These are phyloP conservation scores for Leucoagaricus sp. DNA, from an alignment of 1,284 basidiomycete species.

Conservation along the genomic window DNA sequence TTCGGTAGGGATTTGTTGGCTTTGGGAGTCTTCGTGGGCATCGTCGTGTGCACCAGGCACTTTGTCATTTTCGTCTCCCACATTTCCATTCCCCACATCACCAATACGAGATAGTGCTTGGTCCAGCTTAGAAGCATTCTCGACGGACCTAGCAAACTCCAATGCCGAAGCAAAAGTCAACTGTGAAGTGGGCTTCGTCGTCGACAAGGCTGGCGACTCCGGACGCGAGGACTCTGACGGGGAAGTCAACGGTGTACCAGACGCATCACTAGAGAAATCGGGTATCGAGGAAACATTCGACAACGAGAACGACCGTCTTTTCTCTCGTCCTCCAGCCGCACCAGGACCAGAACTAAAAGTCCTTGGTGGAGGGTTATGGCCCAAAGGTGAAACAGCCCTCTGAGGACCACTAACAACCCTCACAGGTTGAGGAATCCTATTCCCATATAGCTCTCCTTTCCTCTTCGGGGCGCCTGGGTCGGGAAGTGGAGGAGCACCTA, in stretches of 20 bases:
- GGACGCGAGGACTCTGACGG: slow-evolving; percentile 20
- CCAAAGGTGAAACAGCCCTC: slow-evolving; percentile 27
- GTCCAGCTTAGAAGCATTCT: too few species aligned
- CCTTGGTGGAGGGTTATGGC: slow-evolving; percentile 14
- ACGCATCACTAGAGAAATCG: slow-evolving; percentile 20
- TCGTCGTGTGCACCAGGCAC: too few species aligned
- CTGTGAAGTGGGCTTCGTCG: neutral
- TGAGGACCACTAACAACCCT: slow-evolving; percentile 33
- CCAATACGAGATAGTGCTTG: too few species aligned
- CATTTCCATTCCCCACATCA: too few species aligned
- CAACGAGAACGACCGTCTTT: slow-evolving; percentile 28
- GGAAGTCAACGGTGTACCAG: slow-evolving; percentile 28
- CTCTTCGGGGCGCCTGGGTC: slow-evolving; percentile 44
- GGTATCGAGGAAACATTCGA: slow-evolving; percentile 24
- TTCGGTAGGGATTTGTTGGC: too few species aligned
- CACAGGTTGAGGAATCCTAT: slow-evolving; percentile 56
- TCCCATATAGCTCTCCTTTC: slow-evolving; percentile 70
- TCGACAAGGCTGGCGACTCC: slow-evolving; percentile 5
- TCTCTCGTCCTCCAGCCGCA: slow-evolving; percentile 11
- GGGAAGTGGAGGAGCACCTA: slow-evolving; percentile 56
- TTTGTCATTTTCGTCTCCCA: too few species aligned
- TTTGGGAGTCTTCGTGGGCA: too few species aligned
- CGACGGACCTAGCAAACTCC: slow-evolving; percentile 1
- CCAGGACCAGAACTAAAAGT: too few species aligned
- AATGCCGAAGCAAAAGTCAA: slow-evolving; percentile 4